phyloP scores from a whole-genome alignment of 305 asterid genomes.

The Rubia balearica region DNA sequence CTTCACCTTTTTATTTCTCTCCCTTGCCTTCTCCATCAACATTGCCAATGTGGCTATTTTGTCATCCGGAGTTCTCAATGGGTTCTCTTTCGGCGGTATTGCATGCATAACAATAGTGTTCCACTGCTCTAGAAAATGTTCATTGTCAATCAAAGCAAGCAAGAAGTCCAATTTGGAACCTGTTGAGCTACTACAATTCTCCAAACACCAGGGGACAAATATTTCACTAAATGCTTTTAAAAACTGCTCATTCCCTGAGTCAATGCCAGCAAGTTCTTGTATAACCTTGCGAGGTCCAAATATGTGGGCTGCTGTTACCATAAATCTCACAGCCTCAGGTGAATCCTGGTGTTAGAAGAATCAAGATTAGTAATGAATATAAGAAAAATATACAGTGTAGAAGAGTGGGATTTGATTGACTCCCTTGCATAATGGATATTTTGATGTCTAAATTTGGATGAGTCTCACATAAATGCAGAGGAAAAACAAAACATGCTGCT shows the following conservation, averaged over 20 bases:
- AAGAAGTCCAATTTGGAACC: slow-evolving; percentile 68
- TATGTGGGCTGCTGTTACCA: slow-evolving; percentile 48
- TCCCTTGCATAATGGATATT: slow-evolving; percentile 3
- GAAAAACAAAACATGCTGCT: neutral
- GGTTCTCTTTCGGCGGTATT: slow-evolving; percentile 28
- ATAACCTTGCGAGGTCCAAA: slow-evolving; percentile 74
- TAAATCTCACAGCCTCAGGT: slow-evolving; percentile 57
- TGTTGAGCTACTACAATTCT: slow-evolving; percentile 33
- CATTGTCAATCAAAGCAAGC: slow-evolving; percentile 71
- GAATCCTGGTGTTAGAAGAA: slow-evolving; percentile 57
- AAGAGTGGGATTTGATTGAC: neutral
- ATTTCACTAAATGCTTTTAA: slow-evolving; percentile 49
- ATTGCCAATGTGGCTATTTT: slow-evolving; percentile 47
- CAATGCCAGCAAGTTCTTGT: slow-evolving; percentile 48
- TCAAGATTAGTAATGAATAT: slow-evolving; percentile 5
- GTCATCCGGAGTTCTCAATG: slow-evolving; percentile 30
- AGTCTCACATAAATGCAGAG: neutral
- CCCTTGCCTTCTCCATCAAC: slow-evolving; percentile 79
- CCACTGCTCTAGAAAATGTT: slow-evolving; percentile 79
- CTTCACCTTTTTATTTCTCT: slow-evolving; percentile 34
- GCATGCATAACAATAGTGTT: slow-evolving; percentile 50
- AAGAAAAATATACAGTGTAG: neutral
- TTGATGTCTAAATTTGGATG: neutral
- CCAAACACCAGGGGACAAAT: slow-evolving; percentile 82
- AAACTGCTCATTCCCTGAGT: slow-evolving; percentile 42